Conservation (phyloP, 176 grass and related monocot genomes). For the Oryza coarctata region DNA sequence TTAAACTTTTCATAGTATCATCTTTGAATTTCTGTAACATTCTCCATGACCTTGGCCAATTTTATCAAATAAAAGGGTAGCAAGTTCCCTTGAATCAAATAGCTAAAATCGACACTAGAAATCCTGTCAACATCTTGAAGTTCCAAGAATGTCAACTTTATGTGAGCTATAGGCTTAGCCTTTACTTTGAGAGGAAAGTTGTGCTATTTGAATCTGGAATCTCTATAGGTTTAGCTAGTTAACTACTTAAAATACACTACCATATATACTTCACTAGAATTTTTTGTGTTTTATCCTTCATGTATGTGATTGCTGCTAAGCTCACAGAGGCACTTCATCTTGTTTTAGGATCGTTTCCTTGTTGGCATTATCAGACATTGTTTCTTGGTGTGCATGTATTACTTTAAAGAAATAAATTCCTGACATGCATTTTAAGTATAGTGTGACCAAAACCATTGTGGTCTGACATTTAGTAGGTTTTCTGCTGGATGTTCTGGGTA, state of each 20-base stretch:
- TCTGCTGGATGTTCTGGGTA: background rate
- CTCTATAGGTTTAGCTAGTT: background rate
- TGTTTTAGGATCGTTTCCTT: constrained; percentile 8
- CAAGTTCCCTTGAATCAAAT: background rate
- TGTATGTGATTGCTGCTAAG: background rate
- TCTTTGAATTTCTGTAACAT: background rate
- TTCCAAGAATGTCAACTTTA: background rate
- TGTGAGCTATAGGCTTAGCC: background rate
- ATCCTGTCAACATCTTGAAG: background rate
- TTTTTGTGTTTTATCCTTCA: background rate
- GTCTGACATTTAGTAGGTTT: background rate
- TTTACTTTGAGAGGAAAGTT: background rate
- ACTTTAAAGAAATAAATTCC: constrained; percentile 15
- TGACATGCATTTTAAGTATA: background rate
- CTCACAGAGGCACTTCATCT: background rate
- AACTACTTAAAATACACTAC: background rate
- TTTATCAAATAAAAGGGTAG: background rate
- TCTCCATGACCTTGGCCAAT: background rate
- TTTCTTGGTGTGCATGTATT: constrained; percentile 4
- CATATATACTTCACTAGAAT: background rate
- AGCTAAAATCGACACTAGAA: background rate
- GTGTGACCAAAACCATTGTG: background rate
- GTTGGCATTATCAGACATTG: background rate
- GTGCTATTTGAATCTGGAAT: background rate
- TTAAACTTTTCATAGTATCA: background rate